Conservation (phyloP, 106 monocot genomes). For the Vanilla planifolia region DNA sequence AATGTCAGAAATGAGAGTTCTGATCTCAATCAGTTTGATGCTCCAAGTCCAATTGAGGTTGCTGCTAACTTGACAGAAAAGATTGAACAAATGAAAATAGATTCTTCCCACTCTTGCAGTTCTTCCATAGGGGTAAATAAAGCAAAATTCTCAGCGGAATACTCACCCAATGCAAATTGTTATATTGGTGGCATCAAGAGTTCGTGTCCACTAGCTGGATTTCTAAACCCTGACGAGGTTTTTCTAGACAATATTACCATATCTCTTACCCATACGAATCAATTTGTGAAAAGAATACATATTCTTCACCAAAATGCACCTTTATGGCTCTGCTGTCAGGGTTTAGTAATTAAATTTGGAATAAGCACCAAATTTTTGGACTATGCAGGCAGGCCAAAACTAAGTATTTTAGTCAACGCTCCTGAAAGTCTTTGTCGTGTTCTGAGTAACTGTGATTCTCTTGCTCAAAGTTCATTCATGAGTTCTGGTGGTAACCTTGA, state of each 20-base stretch:
- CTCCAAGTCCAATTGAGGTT: constrained; percentile 9
- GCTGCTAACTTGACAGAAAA: constrained; percentile 17
- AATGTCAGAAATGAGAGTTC: constrained; percentile 1
- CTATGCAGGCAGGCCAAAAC: constrained; percentile 58
- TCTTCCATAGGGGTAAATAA: neutral
- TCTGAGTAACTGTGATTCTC: constrained; percentile 53
- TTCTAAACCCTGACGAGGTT: constrained; percentile 54
- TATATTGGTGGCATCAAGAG: constrained; percentile 7
- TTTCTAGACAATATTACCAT: constrained; percentile 31
- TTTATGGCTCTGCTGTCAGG: constrained; percentile 44
- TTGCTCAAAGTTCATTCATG: constrained; percentile 35
- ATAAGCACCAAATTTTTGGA: constrained; percentile 59
- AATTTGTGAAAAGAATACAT: constrained; percentile 22
- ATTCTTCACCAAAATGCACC: constrained; percentile 51
- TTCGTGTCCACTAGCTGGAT: constrained; percentile 28
- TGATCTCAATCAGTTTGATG: constrained; percentile 12
- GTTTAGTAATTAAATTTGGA: constrained; percentile 61
- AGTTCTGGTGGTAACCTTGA: constrained; percentile 58
- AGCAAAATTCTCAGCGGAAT: neutral
- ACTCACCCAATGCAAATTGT: constrained; percentile 13
- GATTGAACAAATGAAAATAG: constrained; percentile 41
- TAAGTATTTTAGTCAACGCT: constrained; percentile 55
- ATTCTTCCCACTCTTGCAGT: constrained; percentile 6
- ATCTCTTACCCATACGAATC: constrained; percentile 14
- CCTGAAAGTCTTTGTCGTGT: constrained; percentile 45